Percentiles rank a stretch among this genome's conserved stretches.
These are phyloP conservation scores for Entamoeba histolytica DNA, from an alignment of 208 protist species.

Conservation along the genomic window DNA sequence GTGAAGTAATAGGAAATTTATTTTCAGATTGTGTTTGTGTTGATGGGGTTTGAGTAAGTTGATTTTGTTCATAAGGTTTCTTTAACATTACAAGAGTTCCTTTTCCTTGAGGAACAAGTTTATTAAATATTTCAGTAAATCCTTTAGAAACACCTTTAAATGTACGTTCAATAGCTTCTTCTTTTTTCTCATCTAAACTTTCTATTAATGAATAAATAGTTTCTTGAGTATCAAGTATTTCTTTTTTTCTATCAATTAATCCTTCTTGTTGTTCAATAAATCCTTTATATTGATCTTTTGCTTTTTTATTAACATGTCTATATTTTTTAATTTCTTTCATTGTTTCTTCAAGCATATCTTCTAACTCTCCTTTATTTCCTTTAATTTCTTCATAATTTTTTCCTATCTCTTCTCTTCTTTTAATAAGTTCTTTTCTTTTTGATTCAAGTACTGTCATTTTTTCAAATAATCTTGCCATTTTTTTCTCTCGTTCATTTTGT, in stretches of 20 bases:
- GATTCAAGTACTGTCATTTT: not conserved
- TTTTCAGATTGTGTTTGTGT: not conserved
- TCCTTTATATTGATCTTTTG: constrained; percentile 74
- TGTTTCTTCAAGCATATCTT: constrained; percentile 7
- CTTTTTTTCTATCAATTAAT: not conserved
- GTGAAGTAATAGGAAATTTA: not conserved
- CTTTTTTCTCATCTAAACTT: constrained; percentile 73
- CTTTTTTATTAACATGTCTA: constrained; percentile 87
- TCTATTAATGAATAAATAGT: constrained; percentile 72
- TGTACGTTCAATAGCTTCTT: constrained; percentile 79
- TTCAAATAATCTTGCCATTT: not conserved
- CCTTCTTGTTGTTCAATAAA: constrained; percentile 46
- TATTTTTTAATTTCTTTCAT: constrained; percentile 57
- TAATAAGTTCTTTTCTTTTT: not conserved
- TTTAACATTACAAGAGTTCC: constrained; percentile 26
- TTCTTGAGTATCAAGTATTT: constrained; percentile 9
- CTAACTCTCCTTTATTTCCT: not conserved
- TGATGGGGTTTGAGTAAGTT: not conserved
- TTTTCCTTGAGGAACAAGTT: constrained; percentile 65
- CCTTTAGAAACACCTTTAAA: constrained; percentile 66
- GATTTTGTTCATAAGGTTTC: not conserved
- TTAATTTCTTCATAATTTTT: not conserved
- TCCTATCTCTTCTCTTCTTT: not conserved
- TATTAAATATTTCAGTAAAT: constrained; percentile 76
- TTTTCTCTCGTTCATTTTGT: not conserved